phyloP scores from a whole-genome alignment of 2,329 filamentous ascomycete genomes.

The Pyrenophora seminiperda region DNA sequence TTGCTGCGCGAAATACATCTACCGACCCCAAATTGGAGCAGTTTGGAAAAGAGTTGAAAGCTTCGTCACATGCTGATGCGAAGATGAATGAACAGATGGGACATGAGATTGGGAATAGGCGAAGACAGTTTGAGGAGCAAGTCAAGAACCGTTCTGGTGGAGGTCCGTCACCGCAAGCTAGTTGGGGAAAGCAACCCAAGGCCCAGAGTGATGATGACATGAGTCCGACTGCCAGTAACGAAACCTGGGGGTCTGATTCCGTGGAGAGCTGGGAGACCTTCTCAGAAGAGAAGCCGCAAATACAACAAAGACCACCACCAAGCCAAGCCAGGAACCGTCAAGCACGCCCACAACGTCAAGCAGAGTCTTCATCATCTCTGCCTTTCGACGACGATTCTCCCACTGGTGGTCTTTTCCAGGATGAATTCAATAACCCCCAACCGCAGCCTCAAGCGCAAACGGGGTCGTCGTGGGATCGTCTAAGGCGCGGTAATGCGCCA shows the following conservation, averaged over 20 bases:
- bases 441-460: constrained; percentile 20
- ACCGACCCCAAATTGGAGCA: constrained; percentile 50
- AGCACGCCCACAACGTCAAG: constrained; percentile 9
- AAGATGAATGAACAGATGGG: constrained; percentile 18
- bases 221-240: constrained; percentile 51
- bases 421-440: constrained; percentile 29
- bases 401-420: constrained; percentile 45
- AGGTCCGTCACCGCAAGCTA: constrained; percentile 48
- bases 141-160: constrained; percentile 28
- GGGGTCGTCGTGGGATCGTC: constrained; percentile 53
- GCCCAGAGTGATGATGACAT: constrained; percentile 44
- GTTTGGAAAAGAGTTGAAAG: constrained; percentile 46
- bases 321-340: constrained; percentile 12
- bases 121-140: constrained; percentile 29
- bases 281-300: constrained; percentile 18
- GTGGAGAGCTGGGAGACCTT: constrained; percentile 23
- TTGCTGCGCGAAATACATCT: constrained; percentile 42
- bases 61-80: constrained; percentile 19
- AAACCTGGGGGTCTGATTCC: constrained; percentile 31
- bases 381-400: constrained; percentile 44
- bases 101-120: constrained; percentile 25
- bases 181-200: constrained; percentile 25
- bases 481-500: constrained; percentile 44
- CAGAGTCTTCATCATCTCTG: constrained; percentile 14
- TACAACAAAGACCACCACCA: constrained; percentile 11